Percentiles rank a stretch among this genome's conserved stretches.
Evolutionary conservation across 371 early-diverging fungal species (phyloP).

Genomic region (Gilbertella persicaria): DNA sequence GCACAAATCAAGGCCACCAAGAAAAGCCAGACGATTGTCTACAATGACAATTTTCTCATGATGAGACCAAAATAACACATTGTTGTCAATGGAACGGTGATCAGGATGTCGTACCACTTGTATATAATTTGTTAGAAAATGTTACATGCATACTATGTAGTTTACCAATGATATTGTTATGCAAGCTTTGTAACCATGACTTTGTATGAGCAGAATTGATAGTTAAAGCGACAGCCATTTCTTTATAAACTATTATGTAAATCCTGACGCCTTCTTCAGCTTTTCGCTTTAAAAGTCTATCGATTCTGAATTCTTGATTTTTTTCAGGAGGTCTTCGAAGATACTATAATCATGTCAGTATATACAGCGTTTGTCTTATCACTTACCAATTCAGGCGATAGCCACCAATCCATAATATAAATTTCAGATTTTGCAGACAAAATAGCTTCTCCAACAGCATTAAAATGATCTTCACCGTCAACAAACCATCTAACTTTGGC

Average conservation of each 20-base stretch:
- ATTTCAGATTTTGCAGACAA: conserved; percentile 76
- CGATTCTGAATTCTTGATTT: conserved; percentile 78
- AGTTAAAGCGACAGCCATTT: conserved; percentile 78
- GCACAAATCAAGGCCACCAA: conserved; percentile 84
- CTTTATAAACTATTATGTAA: conserved; percentile 90
- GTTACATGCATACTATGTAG: not conserved
- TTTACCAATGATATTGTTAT: conserved; percentile 77
- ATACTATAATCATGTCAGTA: conserved; percentile 46
- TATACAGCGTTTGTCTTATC: not conserved
- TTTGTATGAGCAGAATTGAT: conserved; percentile 85
- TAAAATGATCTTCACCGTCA: conserved; percentile 86
- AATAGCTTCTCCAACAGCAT: conserved; percentile 78
- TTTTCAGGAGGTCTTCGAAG: conserved; percentile 75
- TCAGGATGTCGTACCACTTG: conserved; percentile 76
- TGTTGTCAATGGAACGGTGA: conserved; percentile 62
- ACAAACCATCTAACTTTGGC: conserved; percentile 77
- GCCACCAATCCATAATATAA: conserved; percentile 68
- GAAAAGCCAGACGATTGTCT: conserved; percentile 72
- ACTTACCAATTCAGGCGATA: conserved; percentile 48
- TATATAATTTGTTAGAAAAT: too few species aligned
- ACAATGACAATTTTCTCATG: conserved; percentile 81
- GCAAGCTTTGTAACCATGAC: conserved; percentile 70
- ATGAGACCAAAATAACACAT: conserved; percentile 72
- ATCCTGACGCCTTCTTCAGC: conserved; percentile 90
- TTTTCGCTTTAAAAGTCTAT: conserved; percentile 79